Evolutionary conservation across 2,329 filamentous ascomycete species (phyloP), one percentile per base, ranked within the genome.

Genomic region (Fusarium dlaminii): DNA sequence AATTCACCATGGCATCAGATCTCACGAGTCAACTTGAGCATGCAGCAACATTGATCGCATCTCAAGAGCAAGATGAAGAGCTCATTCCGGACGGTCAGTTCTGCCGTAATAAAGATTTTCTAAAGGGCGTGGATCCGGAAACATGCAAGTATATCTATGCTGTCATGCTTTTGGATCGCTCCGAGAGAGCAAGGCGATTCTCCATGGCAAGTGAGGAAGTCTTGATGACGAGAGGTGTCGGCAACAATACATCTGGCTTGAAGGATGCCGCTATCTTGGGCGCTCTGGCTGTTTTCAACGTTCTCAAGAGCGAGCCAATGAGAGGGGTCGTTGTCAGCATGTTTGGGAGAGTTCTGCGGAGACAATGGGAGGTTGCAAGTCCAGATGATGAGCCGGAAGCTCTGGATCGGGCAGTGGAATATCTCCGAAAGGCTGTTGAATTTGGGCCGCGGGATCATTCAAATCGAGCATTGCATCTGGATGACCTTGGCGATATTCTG

Each of bases 341-440:
- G 43, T 48, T 59, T 59, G 56, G 42, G 6, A 49, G 56, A 51
- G 56, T 59, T 36, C 12, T 59, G 11, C 8, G 40, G 24, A 59
- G 56, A 24, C 56, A 51, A 4, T 59, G 56, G 56, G 42, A 59
- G 42, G 34, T 59, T 39, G 43, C 43, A 39, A 11, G 11, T 12
- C 20, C 42, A 14, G 56, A 37, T 0, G 8, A 22, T n/a, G 1
- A 37, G 10, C 0, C 5, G 2, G 32, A 48, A 1, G 56, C 42
- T 39, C 11, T 59, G 1, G 42, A 59, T 30, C 42, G 6, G 6
- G 40, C 56, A 0, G 43, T 59, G 18, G 34, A 48, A 5, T 59
- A 59, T 29, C 24, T 59, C 0, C n/a, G 56, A 27, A 37, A 59
- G 0, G 42, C 56, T 22, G 34, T 51, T 18, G 22, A 30, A 0